Conservation (phyloP, 495 filamentous ascomycete genomes). For the Neurospora sp. region DNA sequence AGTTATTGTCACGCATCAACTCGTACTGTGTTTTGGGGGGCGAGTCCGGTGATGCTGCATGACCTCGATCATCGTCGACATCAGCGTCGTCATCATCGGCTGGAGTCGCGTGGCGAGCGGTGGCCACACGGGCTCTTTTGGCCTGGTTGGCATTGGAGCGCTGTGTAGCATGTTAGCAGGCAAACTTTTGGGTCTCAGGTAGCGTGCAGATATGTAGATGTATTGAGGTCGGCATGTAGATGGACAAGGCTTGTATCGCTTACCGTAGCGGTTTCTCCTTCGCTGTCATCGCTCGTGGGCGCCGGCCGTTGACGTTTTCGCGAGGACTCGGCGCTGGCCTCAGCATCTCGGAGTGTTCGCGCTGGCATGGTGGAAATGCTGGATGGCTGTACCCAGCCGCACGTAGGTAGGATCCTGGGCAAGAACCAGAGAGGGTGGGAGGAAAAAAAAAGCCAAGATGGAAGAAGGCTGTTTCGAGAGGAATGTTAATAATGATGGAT, state of each 20-base stretch:
- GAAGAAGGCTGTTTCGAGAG: neutral
- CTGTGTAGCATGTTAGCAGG: neutral
- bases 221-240: neutral
- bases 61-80: constrained; percentile 6
- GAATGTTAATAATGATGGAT: neutral
- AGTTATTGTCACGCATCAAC: constrained; percentile 38
- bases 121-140: constrained; percentile 24
- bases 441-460: neutral
- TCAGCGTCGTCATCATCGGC: constrained; percentile 31
- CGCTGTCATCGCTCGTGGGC: constrained; percentile 29
- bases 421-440: neutral
- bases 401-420: neutral
- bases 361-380: neutral
- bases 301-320: constrained; percentile 25
- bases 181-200: neutral
- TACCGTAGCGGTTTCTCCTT: constrained; percentile 25
- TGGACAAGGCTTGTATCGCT: neutral
- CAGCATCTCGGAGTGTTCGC: neutral
- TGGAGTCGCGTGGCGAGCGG: constrained; percentile 26
- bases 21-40: constrained; percentile 42
- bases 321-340: constrained; percentile 13
- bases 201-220: neutral
- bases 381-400: neutral
- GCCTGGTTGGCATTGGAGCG: neutral
- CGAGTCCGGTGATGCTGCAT: constrained; percentile 9